Percentiles rank a stretch among this genome's conserved stretches.
Conservation (phyloP, 2,329 filamentous ascomycete genomes). For the Diaporthe vexans region DNA sequence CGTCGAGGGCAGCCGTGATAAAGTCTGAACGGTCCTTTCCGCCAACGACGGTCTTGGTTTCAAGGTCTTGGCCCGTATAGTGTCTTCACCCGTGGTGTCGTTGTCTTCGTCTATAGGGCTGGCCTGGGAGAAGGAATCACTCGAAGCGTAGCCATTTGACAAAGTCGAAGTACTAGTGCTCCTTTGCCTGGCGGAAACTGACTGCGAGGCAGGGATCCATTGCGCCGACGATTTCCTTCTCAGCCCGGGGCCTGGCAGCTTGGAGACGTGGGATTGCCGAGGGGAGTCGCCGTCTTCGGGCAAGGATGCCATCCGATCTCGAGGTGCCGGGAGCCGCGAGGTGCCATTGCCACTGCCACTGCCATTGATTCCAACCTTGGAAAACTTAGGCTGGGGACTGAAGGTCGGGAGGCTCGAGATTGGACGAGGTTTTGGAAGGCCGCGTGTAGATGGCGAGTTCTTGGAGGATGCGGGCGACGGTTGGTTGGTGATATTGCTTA, state of each 20-base stretch:
- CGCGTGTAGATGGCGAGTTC: background rate
- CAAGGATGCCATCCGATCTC: slow-evolving; percentile 39
- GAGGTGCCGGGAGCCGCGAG: slow-evolving; percentile 30
- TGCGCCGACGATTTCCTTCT: slow-evolving; percentile 36
- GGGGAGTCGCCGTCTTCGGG: slow-evolving; percentile 31
- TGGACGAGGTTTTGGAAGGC: slow-evolving; percentile 33
- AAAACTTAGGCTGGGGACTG: slow-evolving; percentile 27
- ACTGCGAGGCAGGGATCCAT: slow-evolving; percentile 20
- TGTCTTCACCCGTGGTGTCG: slow-evolving; percentile 3
- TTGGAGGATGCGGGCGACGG: slow-evolving; percentile 19
- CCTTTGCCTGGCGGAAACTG: slow-evolving; percentile 21
- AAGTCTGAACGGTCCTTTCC: slow-evolving; percentile 88
- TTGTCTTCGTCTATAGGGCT: slow-evolving; percentile 35
- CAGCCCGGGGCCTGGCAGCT: slow-evolving; percentile 32
- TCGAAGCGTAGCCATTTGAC: slow-evolving; percentile 23
- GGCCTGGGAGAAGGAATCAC: slow-evolving; percentile 31
- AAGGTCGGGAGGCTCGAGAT: slow-evolving; percentile 38
- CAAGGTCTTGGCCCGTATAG: slow-evolving; percentile 27
- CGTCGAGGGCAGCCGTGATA: slow-evolving; percentile 83
- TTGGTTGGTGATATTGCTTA: slow-evolving; percentile 24
- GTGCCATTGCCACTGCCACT: slow-evolving; percentile 9
- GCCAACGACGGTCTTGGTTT: slow-evolving; percentile 73
- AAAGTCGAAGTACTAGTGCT: slow-evolving; percentile 36
- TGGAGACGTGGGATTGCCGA: slow-evolving; percentile 11
- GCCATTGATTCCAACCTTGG: background rate